Conservation (phyloP, 345 rosid genomes). For the Arabis hirsuta region DNA sequence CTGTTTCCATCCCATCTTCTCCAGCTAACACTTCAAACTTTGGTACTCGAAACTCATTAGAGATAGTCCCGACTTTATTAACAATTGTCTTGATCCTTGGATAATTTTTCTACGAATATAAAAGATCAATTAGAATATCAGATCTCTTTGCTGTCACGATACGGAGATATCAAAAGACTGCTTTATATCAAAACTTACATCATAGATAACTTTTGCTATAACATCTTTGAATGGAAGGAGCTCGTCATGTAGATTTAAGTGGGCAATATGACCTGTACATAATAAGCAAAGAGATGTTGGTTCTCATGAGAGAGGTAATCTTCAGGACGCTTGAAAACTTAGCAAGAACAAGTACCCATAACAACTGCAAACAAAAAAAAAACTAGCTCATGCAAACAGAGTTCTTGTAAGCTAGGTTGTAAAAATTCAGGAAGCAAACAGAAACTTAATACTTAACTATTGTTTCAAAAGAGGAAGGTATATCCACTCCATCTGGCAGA, state of each 20-base stretch:
- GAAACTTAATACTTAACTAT: slow-evolving; percentile 68
- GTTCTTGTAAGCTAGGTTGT: slow-evolving; percentile 3
- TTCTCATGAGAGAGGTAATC: slow-evolving; percentile 18
- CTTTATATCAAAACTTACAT: slow-evolving; percentile 55
- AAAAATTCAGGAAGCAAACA: slow-evolving; percentile 9
- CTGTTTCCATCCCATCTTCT: slow-evolving; percentile 77
- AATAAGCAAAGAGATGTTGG: slow-evolving; percentile 31
- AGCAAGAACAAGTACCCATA: background rate
- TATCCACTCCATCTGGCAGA: slow-evolving; percentile 85
- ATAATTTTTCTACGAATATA: slow-evolving; percentile 72
- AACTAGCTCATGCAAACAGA: slow-evolving; percentile 18
- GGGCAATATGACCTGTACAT: slow-evolving; percentile 88
- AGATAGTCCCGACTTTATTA: slow-evolving; percentile 81
- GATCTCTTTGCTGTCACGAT: slow-evolving; percentile 14
- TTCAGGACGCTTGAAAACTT: slow-evolving; percentile 21
- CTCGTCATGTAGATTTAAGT: slow-evolving; percentile 87
- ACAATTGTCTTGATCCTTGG: slow-evolving; percentile 85
- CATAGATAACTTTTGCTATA: slow-evolving; percentile 89
- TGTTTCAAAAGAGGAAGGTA: slow-evolving; percentile 95
- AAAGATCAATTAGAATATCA: slow-evolving; percentile 6
- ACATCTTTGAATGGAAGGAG: slow-evolving; percentile 81
- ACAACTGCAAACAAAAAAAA: slow-evolving; percentile 5
- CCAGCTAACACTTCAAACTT: slow-evolving; percentile 93
- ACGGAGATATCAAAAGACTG: slow-evolving; percentile 13
- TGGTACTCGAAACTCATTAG: slow-evolving; percentile 92